phyloP scores from a whole-genome alignment of 2,329 filamentous ascomycete species.

The Arthrobotrys entomopaga region DNA sequence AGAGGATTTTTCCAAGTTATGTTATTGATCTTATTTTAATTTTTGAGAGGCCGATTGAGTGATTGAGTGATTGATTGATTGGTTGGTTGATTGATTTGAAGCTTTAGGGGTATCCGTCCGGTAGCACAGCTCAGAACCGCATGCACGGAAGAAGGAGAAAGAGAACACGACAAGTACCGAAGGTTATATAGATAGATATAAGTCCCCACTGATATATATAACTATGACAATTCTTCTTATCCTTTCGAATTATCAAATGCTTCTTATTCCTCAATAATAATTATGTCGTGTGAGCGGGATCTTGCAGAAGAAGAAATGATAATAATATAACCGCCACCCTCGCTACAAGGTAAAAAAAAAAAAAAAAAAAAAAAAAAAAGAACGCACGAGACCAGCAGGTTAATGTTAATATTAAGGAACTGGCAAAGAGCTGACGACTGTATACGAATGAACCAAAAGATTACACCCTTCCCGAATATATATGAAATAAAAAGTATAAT shows the following conservation, averaged over 20 bases:
- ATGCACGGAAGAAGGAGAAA: too few relatives aligned
- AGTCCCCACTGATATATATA: too few relatives aligned
- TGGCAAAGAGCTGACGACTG: constrained; percentile 12
- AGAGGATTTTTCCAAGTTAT: neutral
- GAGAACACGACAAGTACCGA: too few relatives aligned
- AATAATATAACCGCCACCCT: neutral
- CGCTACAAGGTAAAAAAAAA: neutral
- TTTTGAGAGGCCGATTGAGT: neutral
- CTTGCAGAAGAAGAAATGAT: neutral
- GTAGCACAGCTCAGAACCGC: too few relatives aligned
- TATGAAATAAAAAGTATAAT: neutral
- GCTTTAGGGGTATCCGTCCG: too few relatives aligned
- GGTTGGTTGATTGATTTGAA: too few relatives aligned
- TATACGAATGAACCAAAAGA: neutral
- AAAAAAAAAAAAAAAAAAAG: neutral
- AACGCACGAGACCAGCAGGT: constrained; percentile 4
- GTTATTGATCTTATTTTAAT: neutral
- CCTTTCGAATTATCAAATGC: too few relatives aligned
- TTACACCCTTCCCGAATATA: neutral
- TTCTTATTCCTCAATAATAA: too few relatives aligned
- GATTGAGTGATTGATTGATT: neutral
- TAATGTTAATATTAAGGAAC: neutral
- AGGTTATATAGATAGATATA: too few relatives aligned
- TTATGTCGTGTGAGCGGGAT: neutral
- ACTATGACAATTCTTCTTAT: too few relatives aligned